Evolutionary conservation across 495 filamentous ascomycete species (phyloP).

Genomic region (Lasiosphaeria ovina): DNA sequence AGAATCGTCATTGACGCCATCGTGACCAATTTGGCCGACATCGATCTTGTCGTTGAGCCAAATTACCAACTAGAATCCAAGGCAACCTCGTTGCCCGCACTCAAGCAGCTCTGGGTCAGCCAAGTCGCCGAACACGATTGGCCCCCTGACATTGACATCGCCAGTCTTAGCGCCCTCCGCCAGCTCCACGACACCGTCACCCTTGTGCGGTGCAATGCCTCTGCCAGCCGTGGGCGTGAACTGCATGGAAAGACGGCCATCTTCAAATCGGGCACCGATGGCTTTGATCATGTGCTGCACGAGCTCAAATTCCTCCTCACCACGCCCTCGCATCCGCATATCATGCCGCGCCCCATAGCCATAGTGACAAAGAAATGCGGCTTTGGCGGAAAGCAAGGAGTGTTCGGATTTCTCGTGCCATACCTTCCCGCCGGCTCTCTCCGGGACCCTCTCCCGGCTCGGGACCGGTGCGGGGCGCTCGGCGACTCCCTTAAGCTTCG

Average conservation of each 20-base stretch:
- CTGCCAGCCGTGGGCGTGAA: neutral
- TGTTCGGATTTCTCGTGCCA: slow-evolving; percentile 7
- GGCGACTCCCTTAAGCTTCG: neutral
- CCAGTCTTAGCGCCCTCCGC: neutral
- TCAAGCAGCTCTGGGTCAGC: neutral
- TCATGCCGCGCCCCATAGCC: neutral
- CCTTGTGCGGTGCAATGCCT: neutral
- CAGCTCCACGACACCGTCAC: slow-evolving; percentile 8
- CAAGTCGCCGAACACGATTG: neutral
- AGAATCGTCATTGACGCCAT: slow-evolving; percentile 1
- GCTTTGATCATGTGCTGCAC: slow-evolving; percentile 6
- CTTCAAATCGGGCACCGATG: slow-evolving; percentile 11
- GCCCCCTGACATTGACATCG: slow-evolving; percentile 6
- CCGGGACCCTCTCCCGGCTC: slow-evolving; percentile 1
- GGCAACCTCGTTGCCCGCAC: neutral
- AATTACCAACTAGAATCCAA: slow-evolving; percentile 5
- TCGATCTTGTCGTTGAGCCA: slow-evolving; percentile 1
- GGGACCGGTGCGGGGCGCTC: neutral
- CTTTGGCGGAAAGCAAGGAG: slow-evolving; percentile 7
- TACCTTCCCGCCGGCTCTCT: slow-evolving; percentile 6
- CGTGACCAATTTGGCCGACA: neutral
- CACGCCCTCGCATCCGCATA: slow-evolving; percentile 1
- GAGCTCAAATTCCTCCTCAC: slow-evolving; percentile 12
- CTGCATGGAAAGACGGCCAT: neutral
- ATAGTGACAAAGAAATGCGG: slow-evolving; percentile 7